phyloP scores from a whole-genome alignment of 2,329 filamentous ascomycete species.

The Dothideomycetes sp. region DNA sequence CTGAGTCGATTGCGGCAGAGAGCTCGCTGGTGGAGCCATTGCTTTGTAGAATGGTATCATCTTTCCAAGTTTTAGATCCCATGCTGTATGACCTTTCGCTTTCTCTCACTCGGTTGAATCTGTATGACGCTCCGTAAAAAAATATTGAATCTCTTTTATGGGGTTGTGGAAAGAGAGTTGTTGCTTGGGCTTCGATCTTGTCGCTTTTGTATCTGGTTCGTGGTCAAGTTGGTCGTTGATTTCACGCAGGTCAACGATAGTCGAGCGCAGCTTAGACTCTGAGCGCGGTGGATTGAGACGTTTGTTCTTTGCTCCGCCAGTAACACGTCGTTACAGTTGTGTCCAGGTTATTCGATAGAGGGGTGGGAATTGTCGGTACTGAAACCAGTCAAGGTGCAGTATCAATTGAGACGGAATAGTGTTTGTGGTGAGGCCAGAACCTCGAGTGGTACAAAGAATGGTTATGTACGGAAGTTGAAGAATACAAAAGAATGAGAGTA shows the following conservation, averaged over 20 bases:
- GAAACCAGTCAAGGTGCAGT: not conserved
- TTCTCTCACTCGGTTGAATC: not conserved
- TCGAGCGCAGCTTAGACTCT: conserved; percentile 1
- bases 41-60: not conserved
- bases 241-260: conserved; percentile 1
- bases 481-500: not conserved
- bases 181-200: conserved; percentile 1
- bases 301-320: conserved; percentile 1
- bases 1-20: conserved; percentile 22
- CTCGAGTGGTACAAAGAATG: too few species aligned
- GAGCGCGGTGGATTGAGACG: not conserved
- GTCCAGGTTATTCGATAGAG: not conserved
- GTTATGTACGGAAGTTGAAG: not conserved
- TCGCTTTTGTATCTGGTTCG: too few species aligned
- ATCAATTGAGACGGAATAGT: not conserved
- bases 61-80: not conserved
- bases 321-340: not conserved
- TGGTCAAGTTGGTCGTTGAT: not conserved
- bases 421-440: too few species aligned
- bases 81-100: not conserved
- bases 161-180: not conserved
- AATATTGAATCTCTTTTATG: not conserved
- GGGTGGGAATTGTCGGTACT: not conserved
- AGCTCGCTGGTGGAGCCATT: conserved; percentile 4
- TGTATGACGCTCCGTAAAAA: not conserved